Conservation (phyloP, 2,329 filamentous ascomycete species). For the Hypomyces perniciosus region DNA sequence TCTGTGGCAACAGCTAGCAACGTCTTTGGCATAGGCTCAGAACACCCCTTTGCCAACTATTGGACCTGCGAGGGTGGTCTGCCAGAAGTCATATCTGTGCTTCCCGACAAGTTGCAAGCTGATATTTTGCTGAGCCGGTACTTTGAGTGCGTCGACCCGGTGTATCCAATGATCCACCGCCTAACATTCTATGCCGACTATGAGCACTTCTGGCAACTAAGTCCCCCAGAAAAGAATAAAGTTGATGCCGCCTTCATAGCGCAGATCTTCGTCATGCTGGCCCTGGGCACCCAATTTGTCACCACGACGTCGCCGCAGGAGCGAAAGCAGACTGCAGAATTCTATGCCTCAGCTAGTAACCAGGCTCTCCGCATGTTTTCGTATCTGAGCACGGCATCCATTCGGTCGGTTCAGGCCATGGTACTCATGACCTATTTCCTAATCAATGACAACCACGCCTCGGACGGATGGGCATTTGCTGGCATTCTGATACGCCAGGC, state of each 20-base stretch:
- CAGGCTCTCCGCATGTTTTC: conserved; percentile 70
- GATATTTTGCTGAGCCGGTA: conserved; percentile 61
- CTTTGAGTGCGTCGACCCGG: conserved; percentile 68
- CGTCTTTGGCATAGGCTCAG: conserved; percentile 73
- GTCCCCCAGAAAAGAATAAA: conserved; percentile 48
- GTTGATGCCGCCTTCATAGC: conserved; percentile 65
- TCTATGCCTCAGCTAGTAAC: conserved; percentile 74
- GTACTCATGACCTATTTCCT: conserved; percentile 74
- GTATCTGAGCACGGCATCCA: conserved; percentile 68
- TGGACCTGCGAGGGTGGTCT: conserved; percentile 76
- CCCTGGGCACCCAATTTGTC: conserved; percentile 73
- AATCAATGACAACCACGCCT: conserved; percentile 80
- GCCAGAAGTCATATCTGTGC: conserved; percentile 66
- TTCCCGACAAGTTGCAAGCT: conserved; percentile 70
- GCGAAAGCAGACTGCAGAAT: conserved; percentile 70
- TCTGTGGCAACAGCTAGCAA: conserved; percentile 66
- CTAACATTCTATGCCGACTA: conserved; percentile 73
- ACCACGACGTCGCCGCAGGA: conserved; percentile 52
- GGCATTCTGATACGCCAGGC: conserved; percentile 72
- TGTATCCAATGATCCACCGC: conserved; percentile 74
- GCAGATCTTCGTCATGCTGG: conserved; percentile 70
- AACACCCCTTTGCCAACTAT: conserved; percentile 77
- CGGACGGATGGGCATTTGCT: conserved; percentile 76
- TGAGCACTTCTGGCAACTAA: conserved; percentile 67
- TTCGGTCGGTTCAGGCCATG: conserved; percentile 73